Conservation (phyloP, 495 filamentous ascomycete species). For the Hypoxylon lienhwacheense region DNA sequence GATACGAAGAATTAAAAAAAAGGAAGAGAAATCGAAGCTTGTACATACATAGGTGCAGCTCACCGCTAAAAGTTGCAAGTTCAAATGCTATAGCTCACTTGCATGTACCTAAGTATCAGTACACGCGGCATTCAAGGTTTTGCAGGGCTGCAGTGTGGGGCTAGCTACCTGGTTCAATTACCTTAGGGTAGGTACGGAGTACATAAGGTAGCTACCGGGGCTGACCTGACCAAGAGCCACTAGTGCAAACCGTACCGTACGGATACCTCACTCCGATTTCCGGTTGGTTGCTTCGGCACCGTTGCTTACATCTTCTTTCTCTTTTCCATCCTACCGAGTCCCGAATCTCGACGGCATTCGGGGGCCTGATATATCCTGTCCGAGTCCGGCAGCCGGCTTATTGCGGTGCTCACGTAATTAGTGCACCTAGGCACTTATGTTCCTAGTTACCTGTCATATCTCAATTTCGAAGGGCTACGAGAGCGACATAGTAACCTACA, state of each 20-base stretch:
- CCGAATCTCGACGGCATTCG: conserved; percentile 21
- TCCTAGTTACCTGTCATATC: not conserved
- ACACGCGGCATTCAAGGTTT: not conserved
- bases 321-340: conserved; percentile 15
- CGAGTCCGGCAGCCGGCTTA: conserved; percentile 14
- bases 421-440: conserved; percentile 1
- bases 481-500: no score
- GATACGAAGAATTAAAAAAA: not conserved
- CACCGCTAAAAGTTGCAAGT: conserved; percentile 7
- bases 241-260: not conserved
- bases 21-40: not conserved
- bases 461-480: not conserved
- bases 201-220: conserved; percentile 1
- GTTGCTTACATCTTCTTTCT: no score
- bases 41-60: not conserved
- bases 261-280: not conserved
- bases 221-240: no score
- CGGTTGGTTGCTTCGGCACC: not conserved
- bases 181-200: no score
- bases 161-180: no score
- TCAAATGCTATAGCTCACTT: no score
- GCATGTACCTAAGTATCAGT: no score
- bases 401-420: not conserved
- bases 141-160: not conserved
- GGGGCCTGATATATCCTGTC: not conserved